phyloP scores from a whole-genome alignment of 306 rosid genomes.

The Trifolium dubium region DNA sequence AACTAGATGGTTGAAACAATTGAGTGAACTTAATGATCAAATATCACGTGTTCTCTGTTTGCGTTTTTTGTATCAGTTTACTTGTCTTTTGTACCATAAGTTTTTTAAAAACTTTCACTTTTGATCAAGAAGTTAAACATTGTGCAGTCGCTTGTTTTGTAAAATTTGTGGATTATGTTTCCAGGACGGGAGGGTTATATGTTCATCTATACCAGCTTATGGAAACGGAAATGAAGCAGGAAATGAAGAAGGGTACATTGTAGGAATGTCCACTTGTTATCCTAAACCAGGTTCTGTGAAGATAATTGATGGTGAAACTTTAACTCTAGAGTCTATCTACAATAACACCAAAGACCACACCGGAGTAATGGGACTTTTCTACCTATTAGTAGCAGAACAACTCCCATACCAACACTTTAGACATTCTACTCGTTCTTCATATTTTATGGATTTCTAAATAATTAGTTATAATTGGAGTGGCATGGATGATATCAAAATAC shows the following conservation, averaged over 20 bases:
- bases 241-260: slow-evolving; percentile 65
- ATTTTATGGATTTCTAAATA: not conserved
- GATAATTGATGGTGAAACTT: slow-evolving; percentile 61
- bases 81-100: too few species aligned
- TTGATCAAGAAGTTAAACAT: not conserved
- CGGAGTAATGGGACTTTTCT: slow-evolving; percentile 81
- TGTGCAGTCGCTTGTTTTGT: slow-evolving; percentile 5
- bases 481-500: not conserved
- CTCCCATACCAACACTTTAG: slow-evolving; percentile 44
- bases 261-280: slow-evolving; percentile 84
- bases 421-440: slow-evolving; percentile 37
- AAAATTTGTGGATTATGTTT: not conserved
- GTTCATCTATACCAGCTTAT: slow-evolving; percentile 68
- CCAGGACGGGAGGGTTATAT: slow-evolving; percentile 78
- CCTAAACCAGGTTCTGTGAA: slow-evolving; percentile 67
- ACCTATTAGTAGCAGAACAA: slow-evolving; percentile 66
- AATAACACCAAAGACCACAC: slow-evolving; percentile 44
- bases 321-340: slow-evolving; percentile 60
- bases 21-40: too few species aligned
- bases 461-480: not conserved
- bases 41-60: too few species aligned
- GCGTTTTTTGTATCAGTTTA: too few species aligned
- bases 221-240: slow-evolving; percentile 73
- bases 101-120: not conserved
- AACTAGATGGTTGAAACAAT: too few species aligned